Evolutionary conservation across 1,284 basidiomycete genomes (phyloP), one percentile per base, ranked within the genome.

Genomic region (Amylostereum chailletii): DNA sequence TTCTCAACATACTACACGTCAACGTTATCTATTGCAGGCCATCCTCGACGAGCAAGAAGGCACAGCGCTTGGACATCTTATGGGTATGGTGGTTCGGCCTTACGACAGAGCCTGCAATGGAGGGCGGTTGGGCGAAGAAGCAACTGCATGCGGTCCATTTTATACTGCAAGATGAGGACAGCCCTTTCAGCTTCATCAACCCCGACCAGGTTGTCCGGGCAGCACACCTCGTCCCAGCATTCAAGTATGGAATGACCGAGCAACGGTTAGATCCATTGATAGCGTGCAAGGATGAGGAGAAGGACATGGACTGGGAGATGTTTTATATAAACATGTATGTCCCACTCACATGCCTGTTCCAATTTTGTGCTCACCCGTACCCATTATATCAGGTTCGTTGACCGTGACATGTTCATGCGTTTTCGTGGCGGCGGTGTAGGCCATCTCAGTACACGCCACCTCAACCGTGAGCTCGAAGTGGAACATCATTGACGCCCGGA

Each of bases 41-140:
- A 10, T 9, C 40, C 0, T 38, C 69, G 11, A 57, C 58, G 0
- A 48, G 75, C 46, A 71, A 75, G 10, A 42, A 42, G 40, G 7
- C 7, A 9, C 7, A 11, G 4, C 51, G 51, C 10, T 54, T 62
- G 49, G 55, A 59, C 29, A 57, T 64, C 37, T 47, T 64, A 0
- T 59, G 53, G 50, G 61, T 64, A 1, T 58, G 60, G 0, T 62
- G 61, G 61, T 54, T 60, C 9, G 57, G 57, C 4, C 34, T 8
- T 1, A 52, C 56, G 9, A 53, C 47, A 1, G 54, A 51, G 5
- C 50, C 47, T 75, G 70, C 53, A 40, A 51, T 19, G 37, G 49
- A 26, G 51, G 40, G 37, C 27, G 2, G 51, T 48, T 3, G 58
- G 60, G 4, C 62, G 26, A 53, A 52, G 40, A 7, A 42, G 10